A percentile compares a stretch with the other conserved stretches of the same genome.
Conservation (phyloP, 768 basidiomycete species). For the Rhizopogon rudus region DNA sequence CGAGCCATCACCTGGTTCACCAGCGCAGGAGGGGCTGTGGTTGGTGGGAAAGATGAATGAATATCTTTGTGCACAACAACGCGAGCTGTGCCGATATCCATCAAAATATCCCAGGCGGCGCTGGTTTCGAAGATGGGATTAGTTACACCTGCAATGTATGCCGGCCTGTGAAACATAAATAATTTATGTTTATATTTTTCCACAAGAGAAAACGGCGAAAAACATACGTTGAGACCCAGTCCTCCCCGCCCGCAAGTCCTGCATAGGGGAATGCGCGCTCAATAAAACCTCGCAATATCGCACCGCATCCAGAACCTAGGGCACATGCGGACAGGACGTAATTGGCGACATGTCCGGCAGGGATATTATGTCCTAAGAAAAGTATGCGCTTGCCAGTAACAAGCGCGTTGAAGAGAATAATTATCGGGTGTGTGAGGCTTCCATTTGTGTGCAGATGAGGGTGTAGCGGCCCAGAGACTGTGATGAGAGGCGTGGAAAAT, state of each 20-base stretch:
- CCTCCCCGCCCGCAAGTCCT: slow-evolving; percentile 81
- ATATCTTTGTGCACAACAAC: slow-evolving; percentile 90
- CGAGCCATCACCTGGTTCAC: slow-evolving; percentile 45
- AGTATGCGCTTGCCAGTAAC: slow-evolving; percentile 95
- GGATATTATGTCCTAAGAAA: slow-evolving; percentile 86
- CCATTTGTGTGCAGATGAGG: slow-evolving; percentile 95
- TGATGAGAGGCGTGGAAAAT: slow-evolving; percentile 59
- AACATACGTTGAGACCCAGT: slow-evolving; percentile 84
- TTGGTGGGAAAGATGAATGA: slow-evolving; percentile 47
- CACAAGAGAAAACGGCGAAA: neutral
- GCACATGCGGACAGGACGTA: slow-evolving; percentile 95
- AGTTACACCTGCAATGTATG: slow-evolving; percentile 94
- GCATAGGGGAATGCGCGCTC: slow-evolving; percentile 95
- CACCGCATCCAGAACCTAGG: slow-evolving; percentile 86
- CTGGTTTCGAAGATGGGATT: slow-evolving; percentile 94
- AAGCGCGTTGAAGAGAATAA: slow-evolving; percentile 93
- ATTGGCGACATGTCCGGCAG: slow-evolving; percentile 85
- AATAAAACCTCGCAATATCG: slow-evolving; percentile 77
- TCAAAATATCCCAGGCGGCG: slow-evolving; percentile 87
- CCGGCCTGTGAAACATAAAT: slow-evolving; percentile 47
- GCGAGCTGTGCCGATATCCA: slow-evolving; percentile 83
- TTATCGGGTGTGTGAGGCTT: slow-evolving; percentile 85
- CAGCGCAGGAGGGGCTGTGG: slow-evolving; percentile 33
- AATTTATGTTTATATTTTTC: slow-evolving; percentile 1
- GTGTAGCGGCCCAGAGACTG: slow-evolving; percentile 70